Conservation (phyloP, 192 early-diverging fungal genomes). For the Gonapodya prolifera region DNA sequence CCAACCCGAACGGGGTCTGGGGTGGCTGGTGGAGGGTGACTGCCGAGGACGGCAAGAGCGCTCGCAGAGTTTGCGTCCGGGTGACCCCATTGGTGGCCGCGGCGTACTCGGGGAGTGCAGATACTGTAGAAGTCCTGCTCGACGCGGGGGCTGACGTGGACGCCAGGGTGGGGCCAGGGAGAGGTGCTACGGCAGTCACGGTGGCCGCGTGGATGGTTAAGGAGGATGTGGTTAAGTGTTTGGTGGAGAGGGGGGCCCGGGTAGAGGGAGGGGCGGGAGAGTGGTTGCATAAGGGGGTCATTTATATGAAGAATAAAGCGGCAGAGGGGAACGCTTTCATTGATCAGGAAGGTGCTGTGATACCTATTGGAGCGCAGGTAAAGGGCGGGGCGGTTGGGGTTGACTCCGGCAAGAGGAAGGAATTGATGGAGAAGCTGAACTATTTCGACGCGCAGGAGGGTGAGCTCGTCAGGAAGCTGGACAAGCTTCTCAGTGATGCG, state of each 20-base stretch:
- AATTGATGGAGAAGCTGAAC: neutral
- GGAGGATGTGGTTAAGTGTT: slow-evolving; percentile 18
- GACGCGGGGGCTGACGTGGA: slow-evolving; percentile 26
- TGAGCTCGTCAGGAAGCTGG: neutral
- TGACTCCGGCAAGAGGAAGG: slow-evolving; percentile 1
- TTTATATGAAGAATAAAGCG: slow-evolving; percentile 18
- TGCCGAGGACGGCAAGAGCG: neutral
- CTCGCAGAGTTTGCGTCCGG: neutral
- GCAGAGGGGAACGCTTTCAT: slow-evolving; percentile 22
- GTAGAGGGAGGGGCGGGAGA: slow-evolving; percentile 23
- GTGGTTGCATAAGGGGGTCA: slow-evolving; percentile 27
- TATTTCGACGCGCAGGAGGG: neutral
- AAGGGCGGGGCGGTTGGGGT: slow-evolving; percentile 9
- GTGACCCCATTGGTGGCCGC: slow-evolving; percentile 31
- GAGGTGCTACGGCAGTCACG: slow-evolving; percentile 21
- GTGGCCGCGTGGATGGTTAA: slow-evolving; percentile 22
- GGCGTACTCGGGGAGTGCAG: slow-evolving; percentile 15
- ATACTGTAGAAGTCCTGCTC: slow-evolving; percentile 23
- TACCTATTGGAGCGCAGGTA: slow-evolving; percentile 6
- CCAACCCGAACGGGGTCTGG: neutral
- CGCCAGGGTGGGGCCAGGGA: neutral
- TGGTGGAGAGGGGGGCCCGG: slow-evolving; percentile 25
- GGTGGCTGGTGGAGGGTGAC: neutral
- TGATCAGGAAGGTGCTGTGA: neutral
- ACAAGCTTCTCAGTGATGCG: neutral